Evolutionary conservation across 2,329 filamentous ascomycete genomes (phyloP), one percentile per base, ranked within the genome.

Genomic region (Pseudogymnoascus sp.): DNA sequence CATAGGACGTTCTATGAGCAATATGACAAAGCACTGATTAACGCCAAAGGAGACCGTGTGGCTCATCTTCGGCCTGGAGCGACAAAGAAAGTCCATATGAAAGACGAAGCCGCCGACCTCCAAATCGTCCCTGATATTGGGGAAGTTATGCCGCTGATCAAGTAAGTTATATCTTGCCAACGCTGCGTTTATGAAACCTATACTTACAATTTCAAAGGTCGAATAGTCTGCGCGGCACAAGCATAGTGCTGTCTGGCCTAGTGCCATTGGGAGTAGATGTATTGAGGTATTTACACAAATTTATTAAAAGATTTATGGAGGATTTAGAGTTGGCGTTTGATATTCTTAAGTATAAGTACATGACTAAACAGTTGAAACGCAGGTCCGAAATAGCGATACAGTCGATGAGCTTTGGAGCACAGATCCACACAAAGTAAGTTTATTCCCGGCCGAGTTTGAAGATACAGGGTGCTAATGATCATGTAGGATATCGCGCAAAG

Each of bases 191-290:
- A 53, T 23, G 11, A 16, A 28, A 35, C 6, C 3, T 42, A 53
- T 63, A 56, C 69, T 73, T 62, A 74, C 64, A 28, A 12, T 4
- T 37, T 10, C 21, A 31, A 35, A 74, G 72, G 63, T 78, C 81
- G 0, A 82, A 82, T 62, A 89, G 95, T 1, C 84, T 99, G 0
- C 83, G 82, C 21, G 89, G 87, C 12, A 85, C 90, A 10, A 84
- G 87, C 4, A 84, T 99, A 63, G 92, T 96, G 4, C 88, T 97
- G 67, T 96, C 93, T 0, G 94, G 94, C 0, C 87, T 99, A 2
- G 86, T 97, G 2, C 92, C 92, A 0, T 78, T 96, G 0, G 90
- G 90, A 4, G 84, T 89, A 38, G 87, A 93, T 69, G 85, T 93
- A 35, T 84, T 89, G 70, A 76, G 73, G 80, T 82, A 74, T 50